A percentile compares a stretch with the other conserved stretches of the same genome.
Evolutionary conservation across 495 filamentous ascomycete species (phyloP).

Genomic region (Penicillium fimorum): DNA sequence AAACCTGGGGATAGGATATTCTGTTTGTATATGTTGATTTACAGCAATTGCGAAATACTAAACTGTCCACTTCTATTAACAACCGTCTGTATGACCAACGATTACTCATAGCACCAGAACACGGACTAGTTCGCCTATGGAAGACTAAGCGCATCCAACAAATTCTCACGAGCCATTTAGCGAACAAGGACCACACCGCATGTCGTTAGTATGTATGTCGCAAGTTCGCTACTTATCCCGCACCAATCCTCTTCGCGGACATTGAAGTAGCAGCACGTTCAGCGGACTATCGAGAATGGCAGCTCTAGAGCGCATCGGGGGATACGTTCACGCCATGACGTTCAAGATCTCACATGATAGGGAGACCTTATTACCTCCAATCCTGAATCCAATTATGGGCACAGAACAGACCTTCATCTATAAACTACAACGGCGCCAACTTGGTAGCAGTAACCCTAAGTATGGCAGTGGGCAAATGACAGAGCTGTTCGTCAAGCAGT

Average conservation of each 20-base stretch:
- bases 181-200: conserved; percentile 42
- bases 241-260: conserved; percentile 51
- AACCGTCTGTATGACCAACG: neutral
- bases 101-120: neutral
- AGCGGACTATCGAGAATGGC: conserved; percentile 64
- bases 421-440: conserved; percentile 52
- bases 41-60: neutral
- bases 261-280: conserved; percentile 57
- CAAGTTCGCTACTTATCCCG: conserved; percentile 47
- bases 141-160: conserved; percentile 44
- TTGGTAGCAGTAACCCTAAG: conserved; percentile 53
- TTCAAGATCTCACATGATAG: conserved; percentile 68
- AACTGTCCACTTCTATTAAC: neutral
- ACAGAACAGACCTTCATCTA: conserved; percentile 72
- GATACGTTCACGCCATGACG: conserved; percentile 65
- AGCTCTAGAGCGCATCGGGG: conserved; percentile 68
- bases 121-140: conserved; percentile 49
- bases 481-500: conserved; percentile 74
- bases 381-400: conserved; percentile 69
- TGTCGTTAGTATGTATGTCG: conserved; percentile 54
- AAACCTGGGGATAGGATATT: neutral
- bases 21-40: neutral
- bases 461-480: conserved; percentile 64
- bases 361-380: conserved; percentile 72
- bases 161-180: conserved; percentile 37